Evolutionary conservation across 306 rosid species (phyloP).

Genomic region (Alnus glutinosa): DNA sequence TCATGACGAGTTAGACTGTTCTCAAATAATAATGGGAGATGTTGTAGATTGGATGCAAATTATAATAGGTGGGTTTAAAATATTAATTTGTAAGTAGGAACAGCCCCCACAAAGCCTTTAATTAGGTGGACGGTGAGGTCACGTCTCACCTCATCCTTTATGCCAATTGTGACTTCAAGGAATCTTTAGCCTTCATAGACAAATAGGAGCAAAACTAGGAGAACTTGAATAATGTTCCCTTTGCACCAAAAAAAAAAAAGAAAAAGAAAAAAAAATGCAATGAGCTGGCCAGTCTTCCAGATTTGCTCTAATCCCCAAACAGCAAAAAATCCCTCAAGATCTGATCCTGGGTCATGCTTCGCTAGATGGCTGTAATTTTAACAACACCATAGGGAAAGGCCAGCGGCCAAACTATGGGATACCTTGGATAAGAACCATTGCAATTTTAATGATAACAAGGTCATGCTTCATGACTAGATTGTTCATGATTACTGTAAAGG

Average conservation of each 20-base stretch:
- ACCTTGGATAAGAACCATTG: no score
- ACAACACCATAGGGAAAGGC: slow-evolving; percentile 6
- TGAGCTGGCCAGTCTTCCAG: slow-evolving; percentile 61
- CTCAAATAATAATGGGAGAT: no score
- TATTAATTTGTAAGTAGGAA: no score
- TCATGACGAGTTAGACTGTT: no score
- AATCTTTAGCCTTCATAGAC: slow-evolving; percentile 33
- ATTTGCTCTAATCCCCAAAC: slow-evolving; percentile 49
- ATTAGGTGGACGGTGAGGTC: slow-evolving; percentile 26
- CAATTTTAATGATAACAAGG: no score
- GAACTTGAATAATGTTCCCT: slow-evolving; percentile 50
- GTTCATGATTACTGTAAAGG: no score
- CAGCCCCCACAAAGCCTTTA: no score
- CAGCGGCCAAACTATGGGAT: slow-evolving; percentile 2
- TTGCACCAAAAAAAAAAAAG: slow-evolving; percentile 37
- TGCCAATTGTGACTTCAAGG: slow-evolving; percentile 32
- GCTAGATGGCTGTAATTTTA: slow-evolving; percentile 23
- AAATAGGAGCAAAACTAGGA: neutral
- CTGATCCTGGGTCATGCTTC: slow-evolving; percentile 44
- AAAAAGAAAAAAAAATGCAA: slow-evolving; percentile 28
- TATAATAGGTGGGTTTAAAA: no score
- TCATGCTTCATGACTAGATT: no score
- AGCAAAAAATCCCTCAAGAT: slow-evolving; percentile 49
- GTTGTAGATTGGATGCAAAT: no score
- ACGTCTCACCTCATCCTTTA: slow-evolving; percentile 19